A percentile compares a stretch with the other conserved stretches of the same genome.
Evolutionary conservation across 2,329 filamentous ascomycete species (phyloP).

Genomic region (Aureobasidium zeae): DNA sequence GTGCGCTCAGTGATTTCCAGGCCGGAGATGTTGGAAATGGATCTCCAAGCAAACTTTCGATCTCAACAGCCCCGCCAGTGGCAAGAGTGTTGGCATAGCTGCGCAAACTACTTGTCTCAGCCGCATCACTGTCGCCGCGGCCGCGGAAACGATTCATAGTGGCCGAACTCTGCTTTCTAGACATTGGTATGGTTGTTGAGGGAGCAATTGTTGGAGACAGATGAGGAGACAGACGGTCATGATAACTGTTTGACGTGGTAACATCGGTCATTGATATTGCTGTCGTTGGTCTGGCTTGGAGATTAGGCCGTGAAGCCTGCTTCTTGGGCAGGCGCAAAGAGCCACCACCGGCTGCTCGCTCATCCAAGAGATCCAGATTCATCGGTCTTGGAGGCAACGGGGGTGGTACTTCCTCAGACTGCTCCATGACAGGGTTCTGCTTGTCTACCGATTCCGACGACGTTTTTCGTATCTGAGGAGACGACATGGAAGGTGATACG

Average conservation of each 20-base stretch:
- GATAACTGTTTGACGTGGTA: slow-evolving; percentile 59
- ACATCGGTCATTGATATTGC: slow-evolving; percentile 75
- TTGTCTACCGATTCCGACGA: neutral
- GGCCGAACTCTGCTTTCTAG: slow-evolving; percentile 32
- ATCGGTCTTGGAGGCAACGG: slow-evolving; percentile 30
- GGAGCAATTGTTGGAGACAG: slow-evolving; percentile 26
- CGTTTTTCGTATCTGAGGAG: neutral
- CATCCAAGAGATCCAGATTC: slow-evolving; percentile 25
- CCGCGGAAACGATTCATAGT: slow-evolving; percentile 36
- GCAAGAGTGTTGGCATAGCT: slow-evolving; percentile 57
- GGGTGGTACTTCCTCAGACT: slow-evolving; percentile 29
- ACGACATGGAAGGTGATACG: neutral
- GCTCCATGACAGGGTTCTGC: neutral
- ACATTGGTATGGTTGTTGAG: slow-evolving; percentile 26
- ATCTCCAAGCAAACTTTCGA: slow-evolving; percentile 72
- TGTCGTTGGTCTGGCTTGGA: slow-evolving; percentile 64
- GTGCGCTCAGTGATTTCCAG: slow-evolving; percentile 57
- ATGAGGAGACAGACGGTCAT: slow-evolving; percentile 37
- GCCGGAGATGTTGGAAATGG: slow-evolving; percentile 53
- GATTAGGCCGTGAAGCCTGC: slow-evolving; percentile 29
- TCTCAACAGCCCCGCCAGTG: slow-evolving; percentile 58
- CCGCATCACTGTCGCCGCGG: slow-evolving; percentile 44
- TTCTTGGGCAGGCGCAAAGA: slow-evolving; percentile 29
- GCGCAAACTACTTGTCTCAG: slow-evolving; percentile 57
- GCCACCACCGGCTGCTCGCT: slow-evolving; percentile 20